Conservation (phyloP, 306 rosid genomes). For the Myrica gale region DNA sequence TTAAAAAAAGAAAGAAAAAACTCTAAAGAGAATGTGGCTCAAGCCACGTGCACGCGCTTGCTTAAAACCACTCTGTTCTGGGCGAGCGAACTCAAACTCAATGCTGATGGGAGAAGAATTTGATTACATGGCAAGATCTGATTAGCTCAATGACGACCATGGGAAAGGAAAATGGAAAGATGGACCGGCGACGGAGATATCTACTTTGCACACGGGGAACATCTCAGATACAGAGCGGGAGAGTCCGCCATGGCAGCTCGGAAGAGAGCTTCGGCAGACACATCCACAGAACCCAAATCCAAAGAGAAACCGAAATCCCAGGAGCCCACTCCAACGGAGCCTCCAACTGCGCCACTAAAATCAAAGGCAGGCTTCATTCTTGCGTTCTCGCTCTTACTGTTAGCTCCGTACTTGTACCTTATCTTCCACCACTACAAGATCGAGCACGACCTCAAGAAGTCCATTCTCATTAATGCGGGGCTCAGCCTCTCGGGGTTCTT, state of each 20-base stretch:
- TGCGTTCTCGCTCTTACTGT: constrained; percentile 53
- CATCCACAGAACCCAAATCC: constrained; percentile 34
- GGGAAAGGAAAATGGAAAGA: background rate
- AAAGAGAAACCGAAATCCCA: constrained; percentile 28
- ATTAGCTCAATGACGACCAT: constrained; percentile 9
- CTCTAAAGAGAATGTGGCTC: too few species aligned
- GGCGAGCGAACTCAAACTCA: background rate
- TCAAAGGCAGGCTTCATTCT: constrained; percentile 57
- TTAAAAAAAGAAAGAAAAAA: too few species aligned
- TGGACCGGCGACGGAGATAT: background rate
- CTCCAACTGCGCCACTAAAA: constrained; percentile 73
- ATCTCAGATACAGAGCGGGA: background rate
- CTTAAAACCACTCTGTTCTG: too few species aligned
- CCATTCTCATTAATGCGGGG: constrained; percentile 74
- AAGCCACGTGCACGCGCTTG: too few species aligned
- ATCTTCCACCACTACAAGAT: constrained; percentile 58
- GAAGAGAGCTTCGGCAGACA: constrained; percentile 50
- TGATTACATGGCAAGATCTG: background rate
- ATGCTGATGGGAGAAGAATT: background rate
- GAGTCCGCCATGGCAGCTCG: constrained; percentile 68
- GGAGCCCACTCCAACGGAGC: constrained; percentile 27
- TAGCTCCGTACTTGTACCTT: constrained; percentile 62
- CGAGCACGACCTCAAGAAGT: constrained; percentile 51
- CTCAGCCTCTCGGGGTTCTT: constrained; percentile 64
- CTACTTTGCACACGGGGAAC: background rate